phyloP scores from a whole-genome alignment of 805 yeast genomes.

The Monosporozyma servazzii region DNA sequence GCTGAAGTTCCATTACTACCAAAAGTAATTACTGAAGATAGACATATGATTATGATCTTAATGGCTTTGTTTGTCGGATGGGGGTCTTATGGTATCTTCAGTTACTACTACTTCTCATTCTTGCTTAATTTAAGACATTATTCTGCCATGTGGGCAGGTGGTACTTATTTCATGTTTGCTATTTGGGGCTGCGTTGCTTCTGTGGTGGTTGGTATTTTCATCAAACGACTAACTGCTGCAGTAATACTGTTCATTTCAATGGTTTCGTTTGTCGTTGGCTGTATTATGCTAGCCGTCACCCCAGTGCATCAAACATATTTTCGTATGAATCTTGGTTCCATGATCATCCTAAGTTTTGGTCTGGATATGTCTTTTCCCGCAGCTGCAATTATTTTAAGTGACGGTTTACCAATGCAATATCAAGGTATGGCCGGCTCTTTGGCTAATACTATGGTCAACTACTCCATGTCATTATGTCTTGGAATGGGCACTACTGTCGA shows the following conservation, averaged over 20 bases:
- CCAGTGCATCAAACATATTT: conserved; percentile 56
- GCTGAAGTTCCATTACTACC: conserved; percentile 49
- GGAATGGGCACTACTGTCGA: conserved; percentile 69
- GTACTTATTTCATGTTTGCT: conserved; percentile 38
- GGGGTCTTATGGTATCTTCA: conserved; percentile 71
- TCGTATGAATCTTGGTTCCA: conserved; percentile 46
- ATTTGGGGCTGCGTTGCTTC: conserved; percentile 52
- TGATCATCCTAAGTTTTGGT: conserved; percentile 54
- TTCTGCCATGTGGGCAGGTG: conserved; percentile 38
- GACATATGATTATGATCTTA: conserved; percentile 40
- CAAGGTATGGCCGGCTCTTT: conserved; percentile 77
- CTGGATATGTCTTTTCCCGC: conserved; percentile 78
- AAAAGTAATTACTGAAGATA: conserved; percentile 34
- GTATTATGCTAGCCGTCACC: conserved; percentile 42
- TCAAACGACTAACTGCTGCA: conserved; percentile 41
- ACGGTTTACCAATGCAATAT: conserved; percentile 47
- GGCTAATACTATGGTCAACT: conserved; percentile 61
- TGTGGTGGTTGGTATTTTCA: conserved; percentile 38
- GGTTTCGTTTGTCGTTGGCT: conserved; percentile 46
- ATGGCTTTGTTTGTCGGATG: conserved; percentile 52
- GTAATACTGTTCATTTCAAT: conserved; percentile 42
- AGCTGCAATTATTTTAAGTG: conserved; percentile 53
- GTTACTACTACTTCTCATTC: conserved; percentile 52
- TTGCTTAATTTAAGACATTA: conserved; percentile 42
- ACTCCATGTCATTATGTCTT: conserved; percentile 59